Conservation (phyloP, 179 eudicot genomes). For the Carnegiea gigantea region DNA sequence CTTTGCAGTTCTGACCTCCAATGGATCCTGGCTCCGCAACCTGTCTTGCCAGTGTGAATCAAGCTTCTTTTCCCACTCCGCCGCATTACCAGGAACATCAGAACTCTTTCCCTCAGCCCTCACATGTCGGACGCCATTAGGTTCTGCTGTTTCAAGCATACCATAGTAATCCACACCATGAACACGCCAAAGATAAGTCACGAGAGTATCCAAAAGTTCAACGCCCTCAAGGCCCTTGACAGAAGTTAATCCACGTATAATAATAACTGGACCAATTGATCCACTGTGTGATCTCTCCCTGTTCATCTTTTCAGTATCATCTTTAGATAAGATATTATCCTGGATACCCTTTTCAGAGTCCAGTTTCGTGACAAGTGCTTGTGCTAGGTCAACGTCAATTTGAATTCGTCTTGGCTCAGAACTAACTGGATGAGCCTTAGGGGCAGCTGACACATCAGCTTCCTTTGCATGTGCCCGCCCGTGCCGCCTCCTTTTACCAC, state of each 20-base stretch:
- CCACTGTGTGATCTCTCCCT: conserved; percentile 79
- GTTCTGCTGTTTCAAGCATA: conserved; percentile 67
- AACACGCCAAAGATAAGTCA: conserved; percentile 97
- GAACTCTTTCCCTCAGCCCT: conserved; percentile 71
- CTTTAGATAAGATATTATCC: conserved; percentile 71
- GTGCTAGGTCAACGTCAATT: conserved; percentile 72
- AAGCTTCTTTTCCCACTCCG: conserved; percentile 91
- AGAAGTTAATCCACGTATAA: conserved; percentile 72
- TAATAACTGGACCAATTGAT: conserved; percentile 84
- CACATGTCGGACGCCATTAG: conserved; percentile 88
- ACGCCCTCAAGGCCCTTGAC: conserved; percentile 94
- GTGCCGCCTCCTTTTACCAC: conserved; percentile 71
- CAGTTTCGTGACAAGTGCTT: conserved; percentile 72
- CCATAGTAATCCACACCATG: conserved; percentile 98
- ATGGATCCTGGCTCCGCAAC: conserved; percentile 70
- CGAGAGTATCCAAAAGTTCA: conserved; percentile 89
- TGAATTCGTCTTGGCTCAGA: conserved; percentile 79
- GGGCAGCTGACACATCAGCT: conserved; percentile 72
- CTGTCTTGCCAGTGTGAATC: conserved; percentile 89
- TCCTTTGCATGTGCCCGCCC: conserved; percentile 59
- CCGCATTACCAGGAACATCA: conserved; percentile 44
- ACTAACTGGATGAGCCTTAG: conserved; percentile 76
- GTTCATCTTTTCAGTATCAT: conserved; percentile 69
- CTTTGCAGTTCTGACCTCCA: conserved; percentile 91
- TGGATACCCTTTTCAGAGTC: conserved; percentile 87